Percentiles rank a stretch among this genome's conserved stretches.
Conservation (phyloP, 2,329 filamentous ascomycete genomes). For the Aspergillus sojae region DNA sequence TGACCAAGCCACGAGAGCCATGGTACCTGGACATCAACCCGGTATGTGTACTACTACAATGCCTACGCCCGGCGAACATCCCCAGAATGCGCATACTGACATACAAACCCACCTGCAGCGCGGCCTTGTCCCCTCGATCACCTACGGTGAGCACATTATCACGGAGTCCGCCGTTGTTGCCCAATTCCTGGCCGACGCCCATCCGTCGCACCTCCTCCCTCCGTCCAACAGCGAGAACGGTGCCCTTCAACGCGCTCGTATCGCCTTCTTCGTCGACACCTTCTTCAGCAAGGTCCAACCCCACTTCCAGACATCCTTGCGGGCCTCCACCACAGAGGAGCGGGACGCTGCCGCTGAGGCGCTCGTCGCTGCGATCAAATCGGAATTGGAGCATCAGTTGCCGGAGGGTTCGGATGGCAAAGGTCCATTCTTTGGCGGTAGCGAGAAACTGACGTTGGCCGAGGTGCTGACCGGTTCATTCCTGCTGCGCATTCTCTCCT, state of each 20-base stretch:
- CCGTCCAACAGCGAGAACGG: conserved; percentile 57
- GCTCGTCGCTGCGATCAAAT: conserved; percentile 60
- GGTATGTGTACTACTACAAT: conserved; percentile 34
- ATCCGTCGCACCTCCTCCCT: conserved; percentile 66
- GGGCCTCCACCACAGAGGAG: conserved; percentile 53
- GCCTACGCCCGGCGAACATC: background rate
- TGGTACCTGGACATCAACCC: conserved; percentile 80
- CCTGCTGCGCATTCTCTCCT: conserved; percentile 61
- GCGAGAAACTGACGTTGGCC: conserved; percentile 67
- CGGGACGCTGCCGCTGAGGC: conserved; percentile 52
- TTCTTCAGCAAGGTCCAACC: conserved; percentile 64
- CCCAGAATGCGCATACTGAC: background rate
- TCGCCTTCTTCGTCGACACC: conserved; percentile 73
- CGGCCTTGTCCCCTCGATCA: conserved; percentile 73
- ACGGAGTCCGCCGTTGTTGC: conserved; percentile 74
- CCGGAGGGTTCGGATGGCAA: conserved; percentile 40
- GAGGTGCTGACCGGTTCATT: conserved; percentile 65
- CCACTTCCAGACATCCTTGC: conserved; percentile 51
- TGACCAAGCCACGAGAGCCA: conserved; percentile 66
- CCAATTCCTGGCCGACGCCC: conserved; percentile 70
- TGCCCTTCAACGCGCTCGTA: conserved; percentile 66
- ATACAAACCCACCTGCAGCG: conserved; percentile 46
- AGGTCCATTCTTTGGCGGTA: conserved; percentile 66
- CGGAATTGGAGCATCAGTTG: conserved; percentile 75
- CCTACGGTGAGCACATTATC: conserved; percentile 70